Base-by-base conservation (phyloP, 2,329 filamentous ascomycete genomes). In the Fusarium metavorans region DNA sequence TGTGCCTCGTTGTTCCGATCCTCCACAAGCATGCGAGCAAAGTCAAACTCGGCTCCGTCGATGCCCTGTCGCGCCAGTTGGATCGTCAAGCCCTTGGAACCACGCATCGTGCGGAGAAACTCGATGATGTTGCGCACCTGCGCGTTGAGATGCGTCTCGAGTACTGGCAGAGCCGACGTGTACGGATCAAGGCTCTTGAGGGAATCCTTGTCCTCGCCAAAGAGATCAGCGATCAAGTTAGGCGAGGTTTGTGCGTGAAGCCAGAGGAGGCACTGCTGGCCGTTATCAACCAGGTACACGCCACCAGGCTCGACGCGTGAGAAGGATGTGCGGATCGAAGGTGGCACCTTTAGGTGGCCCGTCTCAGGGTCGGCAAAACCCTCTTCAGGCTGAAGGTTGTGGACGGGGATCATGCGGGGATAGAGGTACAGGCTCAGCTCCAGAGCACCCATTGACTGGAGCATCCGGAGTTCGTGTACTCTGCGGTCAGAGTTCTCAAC, bases 1-100 rank as follows among this genome's bases (percentile, higher is more conserved):
- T 97, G 95, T 39, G 97, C 97, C 85, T 99, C 97, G 77, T 98
- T 98, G 83, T 98, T 98, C 75, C 97, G 90, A 81, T 99, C 97
- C 84, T 99, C 97, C 35, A 98, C 92, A 76, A 99, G 84, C 84
- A 97, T 87, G 63, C 95, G 88, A 9, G 97, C 97, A 86, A 98
- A 99, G 83, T 99, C 97, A 79, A 95, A 98, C 83, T 99, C 97
- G 4, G 95, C 94, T 1, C 97, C 97, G 80, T 99, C 97, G 5
- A 98, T 88, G 1, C 95, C 95, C 83, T 98, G 97, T 68, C 97
- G 87, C 9, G 97, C 97, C 57, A 99, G 88, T 84, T 98, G 97
- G 57, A 99, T 90, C 2, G 94, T 94, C 70, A 98, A 85, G 25
- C 94, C 94, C 85, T 98, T 98, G 71, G 92, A 95, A 11, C 95